Evolutionary conservation across 345 rosid genomes (phyloP), one percentile per base, ranked within the genome.

Genomic region (Pseudoturritis turrita): DNA sequence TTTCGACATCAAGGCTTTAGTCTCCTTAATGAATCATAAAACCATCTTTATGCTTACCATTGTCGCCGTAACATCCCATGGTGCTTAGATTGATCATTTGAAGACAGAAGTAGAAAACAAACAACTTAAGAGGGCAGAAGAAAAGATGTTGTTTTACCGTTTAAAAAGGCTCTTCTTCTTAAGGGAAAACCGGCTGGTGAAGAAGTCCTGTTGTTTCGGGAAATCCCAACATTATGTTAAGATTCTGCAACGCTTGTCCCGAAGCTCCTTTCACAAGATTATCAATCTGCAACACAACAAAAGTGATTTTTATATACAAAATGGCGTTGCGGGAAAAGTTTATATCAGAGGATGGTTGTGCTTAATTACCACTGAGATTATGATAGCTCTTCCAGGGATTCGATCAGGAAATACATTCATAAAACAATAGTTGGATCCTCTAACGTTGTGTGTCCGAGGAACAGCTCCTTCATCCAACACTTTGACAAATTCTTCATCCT

Each of bases 211-310:
- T 85, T 47, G 78, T 84, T 83, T 92, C 98, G 5, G 91, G 88
- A 78, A 78, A 84, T 52, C 92, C 95, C 82, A 89, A 81, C 96
- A 89, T 89, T 72, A 84, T n/a, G 78, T 92, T 92, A 12, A 92
- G 89, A 76, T 92, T 89, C 75, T 89, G 98, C 33, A 92, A 70
- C 5, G 96, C 98, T 84, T 89, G 98, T 55, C 98, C 96, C 2
- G 96, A 92, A 66, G 92, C 98, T 76, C 98, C 98, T 82, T 92
- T 92, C 78, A 89, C 85, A 4, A 92, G 86, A 78, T 92, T 88
- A 79, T 92, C 96, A n/a, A 25, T 25, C 26, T 25, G 26, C 26
- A 25, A 25, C 3, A 25, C 26, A 2, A 25, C 3, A 25, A 25
- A 25, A 25, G 26, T 25, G 26, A n/a, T 2, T 25, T 25, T 25